These are phyloP conservation scores for Gracilaria gracilis DNA, from an alignment of 23 red algal genomes.

Conservation along the genomic window DNA sequence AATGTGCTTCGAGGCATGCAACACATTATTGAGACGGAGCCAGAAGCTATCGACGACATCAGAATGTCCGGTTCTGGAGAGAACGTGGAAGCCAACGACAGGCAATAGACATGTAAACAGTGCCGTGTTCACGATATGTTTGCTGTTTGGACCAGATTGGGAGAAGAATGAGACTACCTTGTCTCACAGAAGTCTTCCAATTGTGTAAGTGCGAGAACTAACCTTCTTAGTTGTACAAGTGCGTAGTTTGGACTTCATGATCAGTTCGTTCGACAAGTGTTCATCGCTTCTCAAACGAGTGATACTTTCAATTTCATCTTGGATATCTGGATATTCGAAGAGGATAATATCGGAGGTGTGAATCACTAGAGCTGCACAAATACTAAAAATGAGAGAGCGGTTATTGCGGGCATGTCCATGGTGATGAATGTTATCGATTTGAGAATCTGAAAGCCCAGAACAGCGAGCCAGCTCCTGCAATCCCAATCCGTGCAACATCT, in stretches of 20 bases:
- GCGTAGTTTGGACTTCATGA: too few species aligned
- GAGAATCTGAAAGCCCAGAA: not conserved
- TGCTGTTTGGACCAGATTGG: not conserved
- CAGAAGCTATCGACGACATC: constrained; percentile 23
- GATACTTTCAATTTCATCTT: not conserved
- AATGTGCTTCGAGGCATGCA: constrained; percentile 21
- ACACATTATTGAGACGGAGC: not conserved
- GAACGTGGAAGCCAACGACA: constrained; percentile 18
- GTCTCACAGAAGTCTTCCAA: constrained; percentile 3
- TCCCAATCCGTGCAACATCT: not conserved
- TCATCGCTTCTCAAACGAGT: not conserved
- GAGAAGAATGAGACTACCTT: too few species aligned
- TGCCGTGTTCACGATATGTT: not conserved
- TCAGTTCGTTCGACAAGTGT: not conserved
- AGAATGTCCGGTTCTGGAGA: constrained; percentile 28
- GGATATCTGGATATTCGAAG: not conserved
- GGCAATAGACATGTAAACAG: constrained; percentile 12
- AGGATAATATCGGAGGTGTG: not conserved
- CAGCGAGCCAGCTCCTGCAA: not conserved
- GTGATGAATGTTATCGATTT: not conserved
- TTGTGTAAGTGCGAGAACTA: not conserved
- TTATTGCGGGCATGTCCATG: constrained; percentile 29
- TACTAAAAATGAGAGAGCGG: not conserved
- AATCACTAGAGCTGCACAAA: not conserved
- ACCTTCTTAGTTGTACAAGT: too few species aligned